Base-by-base conservation (phyloP, 345 rosid genomes). In the Dipteronia sinensis region DNA sequence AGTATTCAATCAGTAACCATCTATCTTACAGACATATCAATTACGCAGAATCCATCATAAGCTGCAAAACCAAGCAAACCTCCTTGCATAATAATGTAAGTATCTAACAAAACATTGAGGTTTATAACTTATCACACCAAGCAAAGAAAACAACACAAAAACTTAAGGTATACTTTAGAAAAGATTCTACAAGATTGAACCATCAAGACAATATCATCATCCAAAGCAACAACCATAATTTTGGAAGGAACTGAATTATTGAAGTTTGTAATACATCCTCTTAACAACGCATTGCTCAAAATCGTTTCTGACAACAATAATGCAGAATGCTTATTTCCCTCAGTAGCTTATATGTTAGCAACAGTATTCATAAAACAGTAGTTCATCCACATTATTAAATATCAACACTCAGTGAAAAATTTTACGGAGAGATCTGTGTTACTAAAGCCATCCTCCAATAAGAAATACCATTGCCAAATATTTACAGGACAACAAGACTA, bases 401-500 rank as follows among this genome's bases (percentile, higher is more conserved):
- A 72, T 34, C 64, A 5, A 9, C 13, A 72, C 29, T 34, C 47
- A 58, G 47, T 34, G 29, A 56, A 34, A 22, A 7, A 1, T 49
- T 38, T 38, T 25, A 10, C n/a, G 8, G 16, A 72, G 51, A 56
- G 49, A 10, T 56, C 47, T n/a, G 12, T 19, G 42, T 29, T 38
- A 71, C 49, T 31, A 31, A 55, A 70, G 16, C 46, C 75, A n/a
- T 56, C 49, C 75, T 29, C 65, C 29, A 29, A 11, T 16, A 56
- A 31, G 29, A 10, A 31, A 31, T 34, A 7, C 42, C 31, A 31
- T 25, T 10, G 75, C 25, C 8, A 69, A 69, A 49, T 23, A 69
- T 34, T 56, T 34, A n/a, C 64, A 56, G 65, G 17, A n/a, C 65
- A 71, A n/a, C 31, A n/a, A 44, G 69, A 65, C 69, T 17, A 65